phyloP scores from a whole-genome alignment of 2,329 filamentous ascomycete genomes.

The Monilinia polystroma region DNA sequence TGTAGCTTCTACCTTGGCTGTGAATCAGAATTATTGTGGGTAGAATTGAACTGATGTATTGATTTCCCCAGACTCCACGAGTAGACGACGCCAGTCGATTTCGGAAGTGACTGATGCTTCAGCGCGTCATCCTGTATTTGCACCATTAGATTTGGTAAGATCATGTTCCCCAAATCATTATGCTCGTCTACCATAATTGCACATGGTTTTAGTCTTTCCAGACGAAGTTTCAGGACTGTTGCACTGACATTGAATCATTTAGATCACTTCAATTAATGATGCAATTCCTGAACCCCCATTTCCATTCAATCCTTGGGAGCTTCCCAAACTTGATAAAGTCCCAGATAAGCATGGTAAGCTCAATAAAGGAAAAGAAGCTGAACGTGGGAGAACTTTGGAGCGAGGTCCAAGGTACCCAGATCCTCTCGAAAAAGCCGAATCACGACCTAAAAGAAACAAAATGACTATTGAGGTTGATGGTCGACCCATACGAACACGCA shows the following conservation, averaged over 20 bases:
- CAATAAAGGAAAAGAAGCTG: conserved; percentile 27
- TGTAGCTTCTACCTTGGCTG: neutral
- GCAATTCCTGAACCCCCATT: neutral
- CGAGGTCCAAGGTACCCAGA: conserved; percentile 30
- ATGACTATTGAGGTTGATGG: conserved; percentile 35
- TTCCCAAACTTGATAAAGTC: neutral
- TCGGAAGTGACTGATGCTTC: neutral
- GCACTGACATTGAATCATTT: neutral
- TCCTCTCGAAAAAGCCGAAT: conserved; percentile 36
- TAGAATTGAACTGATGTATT: neutral
- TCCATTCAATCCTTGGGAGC: conserved; percentile 10
- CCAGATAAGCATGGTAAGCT: neutral
- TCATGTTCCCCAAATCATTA: neutral
- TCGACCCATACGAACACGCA: conserved; percentile 31
- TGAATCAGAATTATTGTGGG: neutral
- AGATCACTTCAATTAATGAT: conserved; percentile 3
- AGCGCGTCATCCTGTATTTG: neutral
- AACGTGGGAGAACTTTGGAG: conserved; percentile 34
- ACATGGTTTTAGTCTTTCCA: neutral
- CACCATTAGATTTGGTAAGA: conserved; percentile 7
- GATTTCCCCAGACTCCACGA: neutral
- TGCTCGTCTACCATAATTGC: neutral
- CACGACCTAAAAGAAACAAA: conserved; percentile 28
- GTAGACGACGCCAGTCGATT: neutral
- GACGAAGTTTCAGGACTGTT: neutral